These are phyloP conservation scores for Glomus cerebriforme DNA, from an alignment of 192 early-diverging fungal genomes.

Conservation along the genomic window DNA sequence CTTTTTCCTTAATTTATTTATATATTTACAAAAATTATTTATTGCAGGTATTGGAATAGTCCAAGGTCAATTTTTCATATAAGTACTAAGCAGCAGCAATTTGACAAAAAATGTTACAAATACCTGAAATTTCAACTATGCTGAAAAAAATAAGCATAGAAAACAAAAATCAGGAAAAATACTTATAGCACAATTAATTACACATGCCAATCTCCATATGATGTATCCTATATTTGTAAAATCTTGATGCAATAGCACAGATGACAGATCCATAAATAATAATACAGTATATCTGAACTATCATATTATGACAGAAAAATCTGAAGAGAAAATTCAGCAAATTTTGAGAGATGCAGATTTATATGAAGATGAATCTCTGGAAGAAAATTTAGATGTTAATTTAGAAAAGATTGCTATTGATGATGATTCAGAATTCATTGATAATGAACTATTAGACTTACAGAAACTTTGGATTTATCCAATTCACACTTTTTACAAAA, in stretches of 20 bases:
- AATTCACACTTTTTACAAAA: neutral
- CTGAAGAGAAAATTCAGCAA: neutral
- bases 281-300: constrained; percentile 10
- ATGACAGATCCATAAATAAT: neutral
- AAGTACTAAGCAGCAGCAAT: neutral
- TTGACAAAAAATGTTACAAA: neutral
- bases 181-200: neutral
- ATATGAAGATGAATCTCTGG: neutral
- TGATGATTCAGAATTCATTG: neutral
- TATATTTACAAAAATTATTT: neutral
- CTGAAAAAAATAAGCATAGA: neutral
- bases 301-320: neutral
- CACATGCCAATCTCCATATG: neutral
- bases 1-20: no score
- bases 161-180: neutral
- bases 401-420: neutral
- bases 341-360: constrained; percentile 1
- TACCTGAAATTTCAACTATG: neutral
- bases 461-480: neutral
- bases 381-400: neutral
- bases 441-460: neutral
- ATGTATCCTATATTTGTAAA: neutral
- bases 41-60: neutral
- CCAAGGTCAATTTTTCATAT: neutral
- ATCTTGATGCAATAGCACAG: neutral